phyloP scores from a whole-genome alignment of 2,329 filamentous ascomycete species.

The Penicillium sp. region DNA sequence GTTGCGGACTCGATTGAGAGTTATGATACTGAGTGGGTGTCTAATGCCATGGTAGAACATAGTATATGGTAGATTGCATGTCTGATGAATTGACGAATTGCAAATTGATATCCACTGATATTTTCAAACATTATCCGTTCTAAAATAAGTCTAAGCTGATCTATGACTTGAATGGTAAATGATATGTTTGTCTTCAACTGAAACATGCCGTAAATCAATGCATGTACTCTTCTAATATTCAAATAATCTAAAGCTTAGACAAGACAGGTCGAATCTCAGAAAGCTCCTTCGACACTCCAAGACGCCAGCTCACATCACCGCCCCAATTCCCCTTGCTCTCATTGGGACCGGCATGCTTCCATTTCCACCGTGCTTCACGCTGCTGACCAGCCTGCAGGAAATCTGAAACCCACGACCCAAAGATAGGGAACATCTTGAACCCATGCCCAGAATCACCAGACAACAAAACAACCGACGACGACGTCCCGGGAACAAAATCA shows the following conservation, averaged over 20 bases:
- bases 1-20: slow-evolving; percentile 49
- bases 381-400: slow-evolving; percentile 46
- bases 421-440: slow-evolving; percentile 61
- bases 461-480: slow-evolving; percentile 48
- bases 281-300: slow-evolving; percentile 37
- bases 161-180: neutral
- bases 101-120: neutral
- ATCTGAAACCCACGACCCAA: slow-evolving; percentile 54
- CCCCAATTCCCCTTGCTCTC: slow-evolving; percentile 37
- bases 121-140: neutral
- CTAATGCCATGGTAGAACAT: slow-evolving; percentile 46
- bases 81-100: neutral
- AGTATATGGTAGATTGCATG: slow-evolving; percentile 36
- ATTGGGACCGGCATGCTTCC: slow-evolving; percentile 42
- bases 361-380: slow-evolving; percentile 49
- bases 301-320: slow-evolving; percentile 49
- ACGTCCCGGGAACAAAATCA: slow-evolving; percentile 54
- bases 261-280: slow-evolving; percentile 16
- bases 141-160: neutral
- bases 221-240: neutral
- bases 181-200: neutral
- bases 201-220: neutral
- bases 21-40: slow-evolving; percentile 47
- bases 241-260: slow-evolving; percentile 21
- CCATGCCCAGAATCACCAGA: slow-evolving; percentile 61